A percentile compares a stretch with the other conserved stretches of the same genome.
Evolutionary conservation across 805 yeast genomes (phyloP).

Genomic region (Starmerella roubikii): DNA sequence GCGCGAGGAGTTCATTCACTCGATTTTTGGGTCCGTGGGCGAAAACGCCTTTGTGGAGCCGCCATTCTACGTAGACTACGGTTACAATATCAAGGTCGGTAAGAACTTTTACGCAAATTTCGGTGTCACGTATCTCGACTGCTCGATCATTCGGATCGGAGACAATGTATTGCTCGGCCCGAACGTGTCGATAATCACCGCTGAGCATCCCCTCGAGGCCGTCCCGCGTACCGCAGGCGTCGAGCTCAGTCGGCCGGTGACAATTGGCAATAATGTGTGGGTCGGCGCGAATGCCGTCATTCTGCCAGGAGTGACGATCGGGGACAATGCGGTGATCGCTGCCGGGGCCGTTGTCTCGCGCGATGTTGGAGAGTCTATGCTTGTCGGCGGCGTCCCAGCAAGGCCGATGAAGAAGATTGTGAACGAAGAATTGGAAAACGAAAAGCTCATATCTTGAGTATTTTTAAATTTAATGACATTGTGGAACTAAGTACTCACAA

Average conservation of each 20-base stretch:
- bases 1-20: slow-evolving; percentile 28
- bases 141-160: slow-evolving; percentile 48
- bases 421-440: not conserved
- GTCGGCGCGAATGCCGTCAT: slow-evolving; percentile 43
- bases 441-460: too few species aligned
- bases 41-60: slow-evolving; percentile 36
- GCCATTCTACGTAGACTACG: slow-evolving; percentile 53
- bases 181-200: slow-evolving; percentile 43
- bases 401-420: slow-evolving; percentile 24
- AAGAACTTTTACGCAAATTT: slow-evolving; percentile 47
- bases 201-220: slow-evolving; percentile 46
- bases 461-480: not conserved
- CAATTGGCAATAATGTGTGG: slow-evolving; percentile 57
- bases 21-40: slow-evolving; percentile 39
- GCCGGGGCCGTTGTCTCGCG: slow-evolving; percentile 55
- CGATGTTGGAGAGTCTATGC: slow-evolving; percentile 40
- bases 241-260: slow-evolving; percentile 46
- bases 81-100: slow-evolving; percentile 46
- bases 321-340: slow-evolving; percentile 47
- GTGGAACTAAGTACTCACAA: too few species aligned
- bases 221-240: slow-evolving; percentile 32
- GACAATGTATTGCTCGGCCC: slow-evolving; percentile 51
- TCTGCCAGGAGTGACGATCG: slow-evolving; percentile 54
- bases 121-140: slow-evolving; percentile 40
- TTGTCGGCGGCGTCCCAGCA: slow-evolving; percentile 56